These are phyloP conservation scores for Candida jianshihensis DNA, from an alignment of 805 yeast species.

Conservation along the genomic window DNA sequence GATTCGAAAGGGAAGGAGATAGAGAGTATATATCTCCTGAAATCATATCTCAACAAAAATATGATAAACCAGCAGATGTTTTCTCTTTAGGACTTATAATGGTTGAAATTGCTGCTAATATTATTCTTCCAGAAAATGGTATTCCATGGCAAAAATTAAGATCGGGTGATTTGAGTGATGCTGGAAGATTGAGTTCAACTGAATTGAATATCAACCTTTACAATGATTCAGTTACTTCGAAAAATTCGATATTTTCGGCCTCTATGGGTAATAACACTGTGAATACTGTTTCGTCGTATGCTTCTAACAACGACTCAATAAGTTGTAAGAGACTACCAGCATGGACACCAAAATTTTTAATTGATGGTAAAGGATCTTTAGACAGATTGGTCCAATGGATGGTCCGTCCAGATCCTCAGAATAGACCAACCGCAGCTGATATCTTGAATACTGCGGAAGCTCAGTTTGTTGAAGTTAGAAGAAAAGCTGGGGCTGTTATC, in stretches of 20 bases:
- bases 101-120: conserved; percentile 94
- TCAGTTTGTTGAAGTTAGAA: conserved; percentile 64
- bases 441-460: conserved; percentile 71
- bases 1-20: conserved; percentile 92
- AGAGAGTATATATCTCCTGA: conserved; percentile 98
- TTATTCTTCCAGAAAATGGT: conserved; percentile 91
- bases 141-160: conserved; percentile 93
- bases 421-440: conserved; percentile 73
- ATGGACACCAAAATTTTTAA: conserved; percentile 85
- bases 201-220: conserved; percentile 38
- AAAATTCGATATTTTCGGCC: conserved; percentile 19
- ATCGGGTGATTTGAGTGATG: conserved; percentile 92
- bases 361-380: conserved; percentile 61
- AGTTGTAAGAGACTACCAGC: conserved; percentile 42
- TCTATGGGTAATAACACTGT: conserved; percentile 16
- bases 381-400: conserved; percentile 82
- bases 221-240: conserved; percentile 19
- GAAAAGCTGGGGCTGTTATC: conserved; percentile 89
- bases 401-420: conserved; percentile 77
- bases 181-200: conserved; percentile 76
- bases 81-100: conserved; percentile 91
- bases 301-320: conserved; percentile 19
- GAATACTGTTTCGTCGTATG: conserved; percentile 21
- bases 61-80: conserved; percentile 89
- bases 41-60: conserved; percentile 71